phyloP scores from a whole-genome alignment of 2,329 filamentous ascomycete genomes.

The Remersonia thermophila region DNA sequence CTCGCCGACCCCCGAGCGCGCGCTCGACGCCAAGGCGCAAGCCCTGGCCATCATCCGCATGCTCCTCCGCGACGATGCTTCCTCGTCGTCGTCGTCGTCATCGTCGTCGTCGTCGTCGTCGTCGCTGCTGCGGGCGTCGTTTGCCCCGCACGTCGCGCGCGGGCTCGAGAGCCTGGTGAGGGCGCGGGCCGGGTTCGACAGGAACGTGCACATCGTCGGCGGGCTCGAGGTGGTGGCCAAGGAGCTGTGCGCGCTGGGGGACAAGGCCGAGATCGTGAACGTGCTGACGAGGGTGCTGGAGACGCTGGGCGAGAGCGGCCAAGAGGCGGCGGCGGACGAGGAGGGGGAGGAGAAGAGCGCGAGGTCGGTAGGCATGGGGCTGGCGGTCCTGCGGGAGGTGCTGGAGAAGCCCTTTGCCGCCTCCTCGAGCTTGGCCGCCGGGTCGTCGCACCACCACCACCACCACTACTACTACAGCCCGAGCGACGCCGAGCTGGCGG shows the following conservation, averaged over 20 bases:
- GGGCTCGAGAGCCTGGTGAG: constrained; percentile 55
- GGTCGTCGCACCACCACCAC: too few species aligned
- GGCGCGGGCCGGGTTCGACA: constrained; percentile 54
- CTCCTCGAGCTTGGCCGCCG: too few species aligned
- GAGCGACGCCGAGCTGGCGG: constrained; percentile 36
- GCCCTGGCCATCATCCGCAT: constrained; percentile 62
- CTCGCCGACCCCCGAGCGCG: constrained; percentile 40
- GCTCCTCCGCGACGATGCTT: too few species aligned
- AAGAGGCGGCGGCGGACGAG: constrained; percentile 26
- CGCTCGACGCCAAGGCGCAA: constrained; percentile 61
- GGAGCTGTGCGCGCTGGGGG: constrained; percentile 55
- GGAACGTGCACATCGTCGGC: constrained; percentile 57
- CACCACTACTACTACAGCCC: too few species aligned
- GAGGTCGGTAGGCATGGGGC: constrained; percentile 44
- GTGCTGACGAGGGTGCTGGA: constrained; percentile 40
- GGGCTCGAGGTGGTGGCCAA: constrained; percentile 63
- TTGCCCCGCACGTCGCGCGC: constrained; percentile 54
- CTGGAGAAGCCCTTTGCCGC: constrained; percentile 27
- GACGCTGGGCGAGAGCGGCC: constrained; percentile 29
- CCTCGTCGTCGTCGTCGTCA: too few species aligned
- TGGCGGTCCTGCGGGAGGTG: constrained; percentile 50
- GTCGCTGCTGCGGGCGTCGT: constrained; percentile 51
- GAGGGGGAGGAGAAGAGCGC: constrained; percentile 1
- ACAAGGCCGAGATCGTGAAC: constrained; percentile 46
- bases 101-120: too few species aligned